phyloP scores from a whole-genome alignment of 768 basidiomycete genomes.

The Russula griseocarnosa region DNA sequence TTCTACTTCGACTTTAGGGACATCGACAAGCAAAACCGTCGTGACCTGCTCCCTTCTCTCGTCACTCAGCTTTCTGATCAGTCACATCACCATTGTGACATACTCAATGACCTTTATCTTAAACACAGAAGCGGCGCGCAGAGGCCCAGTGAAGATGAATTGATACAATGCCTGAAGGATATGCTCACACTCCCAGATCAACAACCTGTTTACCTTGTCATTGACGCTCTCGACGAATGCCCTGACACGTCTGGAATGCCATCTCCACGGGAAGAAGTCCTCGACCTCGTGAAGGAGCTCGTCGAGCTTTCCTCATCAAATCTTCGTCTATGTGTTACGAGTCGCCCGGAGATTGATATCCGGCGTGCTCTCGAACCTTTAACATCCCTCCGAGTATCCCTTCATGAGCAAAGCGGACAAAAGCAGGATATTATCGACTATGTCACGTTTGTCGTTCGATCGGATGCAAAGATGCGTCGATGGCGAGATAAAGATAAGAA shows the following conservation, averaged over 20 bases:
- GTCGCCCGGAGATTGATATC: constrained; percentile 4
- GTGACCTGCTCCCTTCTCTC: neutral
- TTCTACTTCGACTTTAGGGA: constrained; percentile 5
- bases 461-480: neutral
- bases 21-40: neutral
- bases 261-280: neutral
- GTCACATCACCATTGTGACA: neutral
- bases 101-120: neutral
- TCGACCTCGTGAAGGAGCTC: neutral
- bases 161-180: neutral
- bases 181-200: neutral
- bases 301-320: neutral
- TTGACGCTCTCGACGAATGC: constrained; percentile 2
- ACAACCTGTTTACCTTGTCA: neutral
- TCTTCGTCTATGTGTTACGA: constrained; percentile 2
- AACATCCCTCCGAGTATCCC: neutral
- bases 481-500: neutral
- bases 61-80: neutral
- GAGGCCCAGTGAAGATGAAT: neutral
- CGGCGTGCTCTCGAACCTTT: neutral
- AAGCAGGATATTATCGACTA: constrained; percentile 1
- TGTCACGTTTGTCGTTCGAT: neutral
- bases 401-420: constrained; percentile 7
- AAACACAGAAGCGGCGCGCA: neutral
- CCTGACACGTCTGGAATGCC: neutral